phyloP scores from a whole-genome alignment of 78 protist species.

The Dictyostelium purpureum region DNA sequence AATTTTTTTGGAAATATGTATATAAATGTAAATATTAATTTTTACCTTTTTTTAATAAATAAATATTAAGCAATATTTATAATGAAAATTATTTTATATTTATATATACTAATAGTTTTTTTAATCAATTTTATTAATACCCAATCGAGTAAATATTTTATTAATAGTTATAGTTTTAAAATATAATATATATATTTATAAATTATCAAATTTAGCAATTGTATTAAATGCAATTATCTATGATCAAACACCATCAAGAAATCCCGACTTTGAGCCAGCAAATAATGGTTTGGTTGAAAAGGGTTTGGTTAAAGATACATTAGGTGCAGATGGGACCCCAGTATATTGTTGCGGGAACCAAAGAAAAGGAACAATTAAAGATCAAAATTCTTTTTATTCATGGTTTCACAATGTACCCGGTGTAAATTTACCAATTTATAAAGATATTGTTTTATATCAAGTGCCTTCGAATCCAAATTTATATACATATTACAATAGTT shows the following conservation, averaged over 20 bases:
- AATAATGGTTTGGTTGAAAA: not conserved
- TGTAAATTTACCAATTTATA: constrained; percentile 3
- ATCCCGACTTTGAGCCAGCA: constrained; percentile 11
- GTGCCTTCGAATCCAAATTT: not conserved
- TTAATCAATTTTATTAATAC: no score
- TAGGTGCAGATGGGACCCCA: constrained; percentile 28
- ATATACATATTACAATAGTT: not conserved
- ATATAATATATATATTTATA: no score
- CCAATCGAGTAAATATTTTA: no score
- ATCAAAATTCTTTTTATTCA: not conserved
- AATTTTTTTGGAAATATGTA: no score
- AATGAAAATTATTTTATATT: no score
- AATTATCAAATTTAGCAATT: not conserved
- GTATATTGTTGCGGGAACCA: constrained; percentile 15
- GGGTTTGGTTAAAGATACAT: not conserved
- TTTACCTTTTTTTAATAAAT: no score
- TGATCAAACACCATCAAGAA: constrained; percentile 16
- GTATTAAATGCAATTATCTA: constrained; percentile 2
- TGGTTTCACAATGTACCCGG: constrained; percentile 24
- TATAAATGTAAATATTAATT: no score
- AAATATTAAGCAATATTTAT: no score
- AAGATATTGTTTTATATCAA: not conserved
- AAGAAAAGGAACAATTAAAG: not conserved
- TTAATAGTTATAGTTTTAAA: no score
- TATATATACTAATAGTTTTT: no score